Evolutionary conservation across 2,329 filamentous ascomycete genomes (phyloP).

Genomic region (Alternaria metachromatica): DNA sequence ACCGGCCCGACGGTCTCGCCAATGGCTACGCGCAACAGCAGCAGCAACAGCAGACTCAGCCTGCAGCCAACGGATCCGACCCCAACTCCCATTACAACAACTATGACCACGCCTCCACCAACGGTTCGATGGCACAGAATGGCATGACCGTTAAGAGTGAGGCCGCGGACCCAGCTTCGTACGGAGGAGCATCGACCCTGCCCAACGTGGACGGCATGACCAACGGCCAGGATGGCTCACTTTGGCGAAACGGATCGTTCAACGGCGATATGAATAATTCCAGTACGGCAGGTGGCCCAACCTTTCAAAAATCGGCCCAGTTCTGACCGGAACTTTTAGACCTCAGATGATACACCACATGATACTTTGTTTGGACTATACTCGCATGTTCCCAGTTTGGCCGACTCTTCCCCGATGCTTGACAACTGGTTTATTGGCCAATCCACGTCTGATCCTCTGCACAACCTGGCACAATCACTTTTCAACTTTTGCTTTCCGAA

Average conservation of each 20-base stretch:
- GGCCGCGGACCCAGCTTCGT: slow-evolving; percentile 35
- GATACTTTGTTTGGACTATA: slow-evolving; percentile 59
- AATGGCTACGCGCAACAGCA: slow-evolving; percentile 34
- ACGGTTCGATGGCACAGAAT: slow-evolving; percentile 42
- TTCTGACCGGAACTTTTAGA: slow-evolving; percentile 53
- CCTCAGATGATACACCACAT: slow-evolving; percentile 53
- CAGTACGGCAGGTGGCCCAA: slow-evolving; percentile 56
- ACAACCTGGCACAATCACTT: slow-evolving; percentile 54
- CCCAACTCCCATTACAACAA: slow-evolving; percentile 40
- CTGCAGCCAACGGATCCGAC: slow-evolving; percentile 23
- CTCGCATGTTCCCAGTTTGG: slow-evolving; percentile 53
- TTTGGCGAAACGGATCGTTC: slow-evolving; percentile 53
- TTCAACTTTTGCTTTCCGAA: slow-evolving; percentile 62
- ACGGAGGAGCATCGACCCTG: slow-evolving; percentile 44
- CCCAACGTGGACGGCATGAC: slow-evolving; percentile 45
- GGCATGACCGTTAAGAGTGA: slow-evolving; percentile 46
- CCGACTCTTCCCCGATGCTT: slow-evolving; percentile 46
- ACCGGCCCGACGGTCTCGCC: slow-evolving; percentile 39
- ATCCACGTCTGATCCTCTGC: slow-evolving; percentile 51
- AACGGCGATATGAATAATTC: slow-evolving; percentile 50
- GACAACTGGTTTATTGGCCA: slow-evolving; percentile 53
- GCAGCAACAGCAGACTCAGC: slow-evolving; percentile 11
- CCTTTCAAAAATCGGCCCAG: slow-evolving; percentile 53
- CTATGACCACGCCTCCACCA: slow-evolving; percentile 41
- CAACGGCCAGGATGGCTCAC: slow-evolving; percentile 46